These are phyloP conservation scores for Chrysochromulina parva DNA, from an alignment of 78 protist species.

Conservation along the genomic window DNA sequence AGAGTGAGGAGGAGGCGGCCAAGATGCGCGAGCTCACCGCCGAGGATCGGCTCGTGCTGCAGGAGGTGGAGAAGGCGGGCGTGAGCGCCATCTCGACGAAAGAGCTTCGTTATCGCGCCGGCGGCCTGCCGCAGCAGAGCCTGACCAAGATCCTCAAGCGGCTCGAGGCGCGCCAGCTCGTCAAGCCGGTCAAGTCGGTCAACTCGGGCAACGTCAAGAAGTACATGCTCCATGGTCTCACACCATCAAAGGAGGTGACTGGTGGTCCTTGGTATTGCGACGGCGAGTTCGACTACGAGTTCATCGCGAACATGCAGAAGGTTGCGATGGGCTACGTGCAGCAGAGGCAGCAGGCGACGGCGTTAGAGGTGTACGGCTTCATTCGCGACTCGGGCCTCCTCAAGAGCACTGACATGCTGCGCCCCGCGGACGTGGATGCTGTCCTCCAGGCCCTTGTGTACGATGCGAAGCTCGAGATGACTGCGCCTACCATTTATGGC, in stretches of 20 bases:
- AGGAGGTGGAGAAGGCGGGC: conserved; percentile 41
- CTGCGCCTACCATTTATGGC: too few species aligned
- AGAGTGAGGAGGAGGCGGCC: neutral
- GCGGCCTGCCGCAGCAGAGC: conserved; percentile 59
- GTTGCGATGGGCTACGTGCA: too few species aligned
- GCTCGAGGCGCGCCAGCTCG: conserved; percentile 58
- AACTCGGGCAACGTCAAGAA: conserved; percentile 49
- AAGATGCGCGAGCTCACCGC: conserved; percentile 11
- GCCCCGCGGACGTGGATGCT: too few species aligned
- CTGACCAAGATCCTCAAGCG: conserved; percentile 58
- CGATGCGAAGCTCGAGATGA: too few species aligned
- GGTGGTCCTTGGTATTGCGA: too few species aligned
- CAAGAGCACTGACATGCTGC: too few species aligned
- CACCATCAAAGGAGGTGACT: conserved; percentile 68
- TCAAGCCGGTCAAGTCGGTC: conserved; percentile 69
- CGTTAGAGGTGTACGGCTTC: too few species aligned
- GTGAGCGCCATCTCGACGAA: conserved; percentile 57
- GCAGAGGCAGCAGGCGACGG: too few species aligned
- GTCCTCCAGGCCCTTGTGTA: too few species aligned
- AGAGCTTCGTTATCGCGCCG: conserved; percentile 39
- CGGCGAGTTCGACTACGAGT: too few species aligned
- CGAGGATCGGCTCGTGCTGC: conserved; percentile 66
- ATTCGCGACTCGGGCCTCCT: too few species aligned
- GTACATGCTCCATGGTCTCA: conserved; percentile 64
- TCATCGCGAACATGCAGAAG: too few species aligned